Conservation (phyloP, 306 rosid genomes). For the Vicia villosa region DNA sequence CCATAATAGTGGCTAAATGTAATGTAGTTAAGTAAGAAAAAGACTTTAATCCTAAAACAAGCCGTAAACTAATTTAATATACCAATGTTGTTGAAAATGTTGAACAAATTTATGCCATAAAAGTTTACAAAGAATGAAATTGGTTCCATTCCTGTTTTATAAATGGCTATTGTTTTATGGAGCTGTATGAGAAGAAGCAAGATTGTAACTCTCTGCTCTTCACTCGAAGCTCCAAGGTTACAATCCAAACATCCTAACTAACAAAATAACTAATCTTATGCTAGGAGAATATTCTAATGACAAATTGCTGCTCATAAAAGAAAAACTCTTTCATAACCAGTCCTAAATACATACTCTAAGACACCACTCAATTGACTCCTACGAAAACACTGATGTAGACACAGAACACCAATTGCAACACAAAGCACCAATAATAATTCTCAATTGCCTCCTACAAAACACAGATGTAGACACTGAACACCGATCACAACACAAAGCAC, state of each 20-base stretch:
- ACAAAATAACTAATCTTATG: background rate
- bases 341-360: conserved; percentile 19
- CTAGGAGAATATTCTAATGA: background rate
- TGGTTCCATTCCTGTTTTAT: conserved; percentile 36
- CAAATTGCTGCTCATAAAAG: background rate
- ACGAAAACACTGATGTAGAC: too few relatives aligned
- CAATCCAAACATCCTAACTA: background rate
- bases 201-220: conserved; percentile 50
- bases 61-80: background rate
- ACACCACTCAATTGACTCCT: too few relatives aligned
- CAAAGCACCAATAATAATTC: too few relatives aligned
- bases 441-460: background rate
- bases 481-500: background rate
- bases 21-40: conserved; percentile 4
- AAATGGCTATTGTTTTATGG: conserved; percentile 47
- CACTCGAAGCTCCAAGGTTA: conserved; percentile 62
- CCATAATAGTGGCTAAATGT: too few relatives aligned
- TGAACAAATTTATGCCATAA: conserved; percentile 31
- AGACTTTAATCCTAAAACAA: conserved; percentile 3
- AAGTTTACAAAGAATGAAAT: conserved; percentile 38
- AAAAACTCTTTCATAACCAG: background rate
- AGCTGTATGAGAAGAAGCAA: conserved; percentile 66
- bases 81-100: background rate
- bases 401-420: too few relatives aligned
- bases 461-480: background rate